phyloP scores from a whole-genome alignment of 2,329 filamentous ascomycete species.

The Rutstroemia sp. region DNA sequence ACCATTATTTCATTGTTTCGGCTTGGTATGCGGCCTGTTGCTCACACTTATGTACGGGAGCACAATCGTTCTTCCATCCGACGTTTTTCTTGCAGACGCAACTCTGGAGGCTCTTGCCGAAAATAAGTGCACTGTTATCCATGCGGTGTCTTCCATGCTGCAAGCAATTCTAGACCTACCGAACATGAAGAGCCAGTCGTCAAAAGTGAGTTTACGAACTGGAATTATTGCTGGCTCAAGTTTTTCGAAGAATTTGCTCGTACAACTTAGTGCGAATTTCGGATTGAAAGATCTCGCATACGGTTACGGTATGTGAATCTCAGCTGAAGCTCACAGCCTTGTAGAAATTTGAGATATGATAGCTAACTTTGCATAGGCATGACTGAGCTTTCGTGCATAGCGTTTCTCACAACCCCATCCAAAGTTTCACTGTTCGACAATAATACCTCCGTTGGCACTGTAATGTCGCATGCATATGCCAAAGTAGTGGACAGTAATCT shows the following conservation, averaged over 20 bases:
- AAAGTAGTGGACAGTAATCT: background rate
- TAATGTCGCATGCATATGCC: background rate
- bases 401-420: background rate
- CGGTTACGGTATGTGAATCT: background rate
- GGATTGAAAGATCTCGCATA: background rate
- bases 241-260: background rate
- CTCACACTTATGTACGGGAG: background rate
- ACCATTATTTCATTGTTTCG: background rate
- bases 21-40: background rate
- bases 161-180: background rate
- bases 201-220: background rate
- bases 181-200: background rate
- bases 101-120: background rate
- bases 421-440: background rate
- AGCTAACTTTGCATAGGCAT: background rate
- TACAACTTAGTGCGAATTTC: background rate
- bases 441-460: background rate
- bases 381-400: background rate
- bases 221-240: background rate
- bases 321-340: background rate
- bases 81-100: background rate
- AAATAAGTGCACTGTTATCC: background rate
- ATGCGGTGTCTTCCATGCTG: background rate
- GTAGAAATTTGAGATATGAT: background rate
- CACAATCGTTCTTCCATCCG: background rate